Base-by-base conservation (phyloP, 306 rosid genomes). In the Quercus ilex region DNA sequence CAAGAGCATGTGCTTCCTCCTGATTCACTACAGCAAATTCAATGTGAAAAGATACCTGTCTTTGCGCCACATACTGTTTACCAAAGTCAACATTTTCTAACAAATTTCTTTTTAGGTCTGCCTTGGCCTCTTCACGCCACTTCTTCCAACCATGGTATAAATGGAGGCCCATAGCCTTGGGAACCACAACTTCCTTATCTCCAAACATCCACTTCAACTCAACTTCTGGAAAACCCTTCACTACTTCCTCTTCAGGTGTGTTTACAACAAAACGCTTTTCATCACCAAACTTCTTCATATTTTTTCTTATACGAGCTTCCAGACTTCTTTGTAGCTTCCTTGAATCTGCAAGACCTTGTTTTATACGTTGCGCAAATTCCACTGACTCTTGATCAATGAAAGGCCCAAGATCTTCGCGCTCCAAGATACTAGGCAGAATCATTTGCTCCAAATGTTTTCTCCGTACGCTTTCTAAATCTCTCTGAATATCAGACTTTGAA, bases 201-300 rank as follows among this genome's bases (percentile, higher is more conserved):
- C 97, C 97, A 81, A 93, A 93, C 89, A 89, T 89, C 97, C 96
- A 93, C 89, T 91, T 93, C 85, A 89, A 75, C 81, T 93, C 88
- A 74, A 91, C 87, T 85, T 91, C 97, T 64, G 97, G 97, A 88
- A 93, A 93, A 67, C 97, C 97, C 81, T 86, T 91, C 83, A 92
- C 64, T 71, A 87, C 92, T 87, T 94, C 95, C 53, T 86, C 93
- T 76, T 92, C 95, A 1, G 95, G 92, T 64, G 97, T 76, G 77
- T 81, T 78, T 75, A 84, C 72, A 78, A 92, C 82, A 81, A 30
- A 74, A 58, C 82, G 93, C 69, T 83, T 87, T 84, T 92, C 99
- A 82, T 80, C 80, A 79, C 93, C 97, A 80, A 81, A 87, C 88
- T 86, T 93, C 81, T 82, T 88, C 95, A 83, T 81, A 9, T 79